These are phyloP conservation scores for Vaccinium macrocarpon DNA, from an alignment of 148 eudicot genomes.

Conservation along the genomic window DNA sequence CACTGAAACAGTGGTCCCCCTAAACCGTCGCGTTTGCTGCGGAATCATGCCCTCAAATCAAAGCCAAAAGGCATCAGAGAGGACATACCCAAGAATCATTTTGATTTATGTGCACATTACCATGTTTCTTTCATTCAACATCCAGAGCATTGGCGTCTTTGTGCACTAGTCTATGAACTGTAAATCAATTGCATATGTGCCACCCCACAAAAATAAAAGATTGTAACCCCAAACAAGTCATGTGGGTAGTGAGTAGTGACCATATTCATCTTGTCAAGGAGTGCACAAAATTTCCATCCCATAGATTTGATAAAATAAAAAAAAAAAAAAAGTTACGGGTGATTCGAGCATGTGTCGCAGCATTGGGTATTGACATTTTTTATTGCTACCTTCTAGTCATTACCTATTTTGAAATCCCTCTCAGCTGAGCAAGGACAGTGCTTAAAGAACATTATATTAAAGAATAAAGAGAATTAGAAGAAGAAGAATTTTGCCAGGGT, in stretches of 20 bases:
- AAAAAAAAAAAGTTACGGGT: no score
- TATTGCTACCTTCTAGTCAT: background rate
- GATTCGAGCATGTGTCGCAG: no score
- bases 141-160: no score
- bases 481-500: background rate
- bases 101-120: no score
- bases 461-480: background rate
- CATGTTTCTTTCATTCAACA: no score
- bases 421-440: background rate
- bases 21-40: no score
- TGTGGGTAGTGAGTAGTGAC: conserved; percentile 2
- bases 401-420: background rate
- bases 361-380: background rate
- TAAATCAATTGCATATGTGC: conserved; percentile 2
- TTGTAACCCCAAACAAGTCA: conserved; percentile 1
- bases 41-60: no score
- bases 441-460: background rate
- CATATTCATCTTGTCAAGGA: background rate
- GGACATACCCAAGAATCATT: no score
- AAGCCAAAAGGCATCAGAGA: no score
- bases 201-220: background rate
- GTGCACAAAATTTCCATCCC: background rate
- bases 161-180: conserved; percentile 8
- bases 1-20: no score
- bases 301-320: no score